A percentile compares a stretch with the other conserved stretches of the same genome.
These are phyloP conservation scores for Panus rudis DNA, from an alignment of 768 basidiomycete genomes.

Conservation along the genomic window DNA sequence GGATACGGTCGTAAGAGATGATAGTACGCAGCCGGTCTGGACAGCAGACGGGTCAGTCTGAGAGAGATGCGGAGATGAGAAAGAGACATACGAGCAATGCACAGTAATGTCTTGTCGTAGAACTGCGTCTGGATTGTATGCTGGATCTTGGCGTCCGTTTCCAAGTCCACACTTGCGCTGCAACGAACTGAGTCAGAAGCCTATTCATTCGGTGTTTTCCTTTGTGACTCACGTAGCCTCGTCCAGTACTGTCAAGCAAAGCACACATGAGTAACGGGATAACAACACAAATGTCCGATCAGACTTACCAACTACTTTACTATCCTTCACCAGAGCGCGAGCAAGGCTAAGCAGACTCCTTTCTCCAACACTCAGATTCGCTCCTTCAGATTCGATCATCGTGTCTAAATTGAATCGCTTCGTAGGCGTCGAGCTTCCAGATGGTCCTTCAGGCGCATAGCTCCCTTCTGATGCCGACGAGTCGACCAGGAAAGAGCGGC, in stretches of 20 bases:
- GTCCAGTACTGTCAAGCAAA: constrained; percentile 31
- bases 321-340: constrained; percentile 45
- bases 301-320: constrained; percentile 32
- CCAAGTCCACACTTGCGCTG: constrained; percentile 34
- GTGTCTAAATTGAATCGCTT: constrained; percentile 44
- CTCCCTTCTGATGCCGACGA: constrained; percentile 22
- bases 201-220: not conserved
- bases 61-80: not conserved
- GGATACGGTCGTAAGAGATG: constrained; percentile 56
- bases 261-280: not conserved
- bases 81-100: constrained; percentile 34
- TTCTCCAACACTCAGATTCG: constrained; percentile 41
- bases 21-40: constrained; percentile 48
- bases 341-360: constrained; percentile 47
- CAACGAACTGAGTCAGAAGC: constrained; percentile 5
- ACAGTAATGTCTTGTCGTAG: constrained; percentile 43
- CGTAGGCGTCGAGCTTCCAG: constrained; percentile 13
- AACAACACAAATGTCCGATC: not conserved
- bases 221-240: constrained; percentile 33
- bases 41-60: not conserved
- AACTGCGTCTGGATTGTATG: constrained; percentile 35
- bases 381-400: constrained; percentile 45
- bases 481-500: constrained; percentile 44
- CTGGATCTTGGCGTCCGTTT: constrained; percentile 52
- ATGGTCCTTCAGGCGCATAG: not conserved